Conservation (phyloP, 331 rosid genomes). For the Malus hybrid region DNA sequence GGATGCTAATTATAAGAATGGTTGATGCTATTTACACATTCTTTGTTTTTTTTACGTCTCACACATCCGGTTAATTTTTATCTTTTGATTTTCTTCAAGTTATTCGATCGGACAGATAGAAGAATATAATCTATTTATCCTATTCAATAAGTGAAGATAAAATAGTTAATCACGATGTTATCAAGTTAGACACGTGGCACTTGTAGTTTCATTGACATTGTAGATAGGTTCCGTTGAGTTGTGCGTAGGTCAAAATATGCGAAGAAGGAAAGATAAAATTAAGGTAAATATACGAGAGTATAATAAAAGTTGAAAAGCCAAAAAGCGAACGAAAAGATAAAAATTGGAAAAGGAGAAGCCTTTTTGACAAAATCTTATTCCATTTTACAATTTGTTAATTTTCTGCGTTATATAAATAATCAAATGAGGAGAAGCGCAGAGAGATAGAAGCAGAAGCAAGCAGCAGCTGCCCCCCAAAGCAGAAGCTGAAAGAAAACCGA, state of each 20-base stretch:
- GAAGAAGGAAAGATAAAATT: neutral
- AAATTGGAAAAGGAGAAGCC: neutral
- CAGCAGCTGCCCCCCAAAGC: neutral
- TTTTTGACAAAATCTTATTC: neutral
- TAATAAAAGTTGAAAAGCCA: neutral
- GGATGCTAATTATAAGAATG: too few relatives aligned
- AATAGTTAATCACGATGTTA: too few relatives aligned
- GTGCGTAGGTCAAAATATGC: neutral
- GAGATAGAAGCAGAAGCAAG: neutral
- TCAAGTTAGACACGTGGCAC: too few relatives aligned
- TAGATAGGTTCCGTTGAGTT: neutral
- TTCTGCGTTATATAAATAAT: neutral
- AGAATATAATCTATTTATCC: too few relatives aligned
- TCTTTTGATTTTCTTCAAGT: too few relatives aligned
- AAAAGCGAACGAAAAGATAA: neutral
- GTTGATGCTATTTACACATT: too few relatives aligned
- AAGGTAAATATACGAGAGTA: too few relatives aligned
- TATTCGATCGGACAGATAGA: too few relatives aligned
- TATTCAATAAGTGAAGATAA: too few relatives aligned
- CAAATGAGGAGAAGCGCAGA: neutral
- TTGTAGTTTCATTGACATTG: neutral
- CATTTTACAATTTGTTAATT: neutral
- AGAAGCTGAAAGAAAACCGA: neutral
- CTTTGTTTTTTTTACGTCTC: too few relatives aligned
- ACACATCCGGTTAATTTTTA: rapidly evolving